These are phyloP conservation scores for Daldinia decipiens DNA, from an alignment of 495 filamentous ascomycete species.

Conservation along the genomic window DNA sequence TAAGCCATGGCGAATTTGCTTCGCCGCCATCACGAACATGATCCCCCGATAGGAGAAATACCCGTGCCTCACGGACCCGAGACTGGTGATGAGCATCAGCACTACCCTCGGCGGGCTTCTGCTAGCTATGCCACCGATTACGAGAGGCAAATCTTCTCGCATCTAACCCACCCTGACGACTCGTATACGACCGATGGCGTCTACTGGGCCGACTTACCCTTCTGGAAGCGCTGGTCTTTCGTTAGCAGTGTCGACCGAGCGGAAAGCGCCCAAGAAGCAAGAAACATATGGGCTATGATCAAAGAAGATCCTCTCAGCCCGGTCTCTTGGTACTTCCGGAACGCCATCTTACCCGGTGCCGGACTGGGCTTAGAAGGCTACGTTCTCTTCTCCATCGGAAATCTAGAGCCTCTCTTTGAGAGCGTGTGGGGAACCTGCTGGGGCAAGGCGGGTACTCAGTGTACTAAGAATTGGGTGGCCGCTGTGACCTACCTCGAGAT, in stretches of 20 bases:
- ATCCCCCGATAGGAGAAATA: conserved; percentile 54
- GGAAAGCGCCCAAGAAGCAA: conserved; percentile 73
- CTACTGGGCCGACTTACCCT: conserved; percentile 88
- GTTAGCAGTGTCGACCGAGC: conserved; percentile 71
- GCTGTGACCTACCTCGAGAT: conserved; percentile 88
- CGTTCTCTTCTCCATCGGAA: conserved; percentile 94
- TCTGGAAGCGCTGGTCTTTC: conserved; percentile 73
- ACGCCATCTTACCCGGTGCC: conserved; percentile 88
- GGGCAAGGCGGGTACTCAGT: conserved; percentile 65
- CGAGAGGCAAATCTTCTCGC: conserved; percentile 77
- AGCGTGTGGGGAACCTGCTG: conserved; percentile 78
- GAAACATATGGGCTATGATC: conserved; percentile 75
- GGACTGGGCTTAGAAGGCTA: conserved; percentile 91
- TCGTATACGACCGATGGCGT: conserved; percentile 79
- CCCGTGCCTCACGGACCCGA: conserved; percentile 62
- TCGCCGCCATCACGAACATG: conserved; percentile 55
- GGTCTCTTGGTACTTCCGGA: conserved; percentile 81
- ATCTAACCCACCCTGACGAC: conserved; percentile 82
- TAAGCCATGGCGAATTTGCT: conserved; percentile 48
- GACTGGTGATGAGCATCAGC: conserved; percentile 54
- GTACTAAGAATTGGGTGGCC: conserved; percentile 77
- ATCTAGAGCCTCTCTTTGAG: conserved; percentile 79
- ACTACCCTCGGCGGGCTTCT: conserved; percentile 49
- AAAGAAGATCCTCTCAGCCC: conserved; percentile 84
- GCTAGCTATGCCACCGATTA: conserved; percentile 62